Evolutionary conservation across 352 stramenopile genomes (phyloP).

Genomic region (Pythium oligandrum): DNA sequence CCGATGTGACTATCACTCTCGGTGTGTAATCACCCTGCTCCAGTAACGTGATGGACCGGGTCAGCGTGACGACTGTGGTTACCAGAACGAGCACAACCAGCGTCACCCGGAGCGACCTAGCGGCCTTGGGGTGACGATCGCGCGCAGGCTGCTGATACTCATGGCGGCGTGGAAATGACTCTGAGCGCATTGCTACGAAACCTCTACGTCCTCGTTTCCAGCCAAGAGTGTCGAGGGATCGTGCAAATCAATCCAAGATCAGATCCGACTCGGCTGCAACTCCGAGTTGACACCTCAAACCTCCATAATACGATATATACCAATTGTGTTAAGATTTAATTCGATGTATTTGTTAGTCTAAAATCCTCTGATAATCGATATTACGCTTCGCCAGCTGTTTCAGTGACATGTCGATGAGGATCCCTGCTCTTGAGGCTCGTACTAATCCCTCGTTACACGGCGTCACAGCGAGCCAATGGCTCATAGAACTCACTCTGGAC

Average conservation of each 20-base stretch:
- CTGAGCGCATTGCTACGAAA: too few relatives aligned
- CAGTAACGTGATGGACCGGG: background rate
- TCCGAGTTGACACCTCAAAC: background rate
- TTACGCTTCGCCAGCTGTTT: too few relatives aligned
- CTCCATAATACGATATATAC: background rate
- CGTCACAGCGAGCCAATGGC: conserved; percentile 11
- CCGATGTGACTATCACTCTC: too few relatives aligned
- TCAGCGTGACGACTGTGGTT: background rate
- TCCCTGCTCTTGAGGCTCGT: background rate
- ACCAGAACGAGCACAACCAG: background rate
- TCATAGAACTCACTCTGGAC: conserved; percentile 14
- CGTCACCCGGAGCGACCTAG: background rate
- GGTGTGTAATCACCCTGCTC: too few relatives aligned
- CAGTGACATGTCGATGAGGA: background rate
- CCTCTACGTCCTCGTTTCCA: too few relatives aligned
- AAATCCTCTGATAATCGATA: background rate
- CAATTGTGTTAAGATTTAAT: background rate
- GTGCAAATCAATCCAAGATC: too few relatives aligned
- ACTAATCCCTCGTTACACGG: conserved; percentile 1
- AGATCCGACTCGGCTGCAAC: background rate
- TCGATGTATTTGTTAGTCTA: background rate
- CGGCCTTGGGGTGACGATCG: background rate
- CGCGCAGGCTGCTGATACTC: background rate
- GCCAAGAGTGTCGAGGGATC: too few relatives aligned
- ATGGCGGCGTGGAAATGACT: too few relatives aligned